Evolutionary conservation across 2,329 filamentous ascomycete genomes (phyloP).

Genomic region (Xylaria multiplex): DNA sequence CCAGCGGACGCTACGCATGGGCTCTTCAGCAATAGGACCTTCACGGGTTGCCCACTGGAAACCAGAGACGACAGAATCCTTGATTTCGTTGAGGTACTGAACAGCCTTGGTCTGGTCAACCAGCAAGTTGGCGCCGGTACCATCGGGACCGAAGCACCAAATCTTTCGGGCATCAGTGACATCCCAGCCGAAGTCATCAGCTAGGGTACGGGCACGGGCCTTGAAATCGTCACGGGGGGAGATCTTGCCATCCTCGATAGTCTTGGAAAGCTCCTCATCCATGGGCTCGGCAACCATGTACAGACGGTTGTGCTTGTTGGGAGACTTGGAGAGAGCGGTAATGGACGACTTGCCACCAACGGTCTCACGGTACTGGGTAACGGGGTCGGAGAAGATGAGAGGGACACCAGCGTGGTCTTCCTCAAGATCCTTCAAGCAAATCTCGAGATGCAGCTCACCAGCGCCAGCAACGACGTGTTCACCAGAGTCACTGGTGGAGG

Average conservation of each 20-base stretch:
- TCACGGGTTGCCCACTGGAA: slow-evolving; percentile 99
- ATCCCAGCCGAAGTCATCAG: slow-evolving; percentile 98
- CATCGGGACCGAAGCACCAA: slow-evolving; percentile 99
- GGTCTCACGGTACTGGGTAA: slow-evolving; percentile 98
- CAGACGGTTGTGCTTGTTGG: slow-evolving; percentile 99
- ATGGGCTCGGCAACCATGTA: slow-evolving; percentile 95
- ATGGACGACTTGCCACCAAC: slow-evolving; percentile 87
- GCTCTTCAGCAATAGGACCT: slow-evolving; percentile 97
- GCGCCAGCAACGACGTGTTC: slow-evolving; percentile 99
- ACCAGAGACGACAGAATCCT: slow-evolving; percentile 99
- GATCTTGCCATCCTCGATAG: slow-evolving; percentile 94
- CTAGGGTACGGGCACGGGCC: slow-evolving; percentile 92
- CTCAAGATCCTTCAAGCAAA: slow-evolving; percentile 99
- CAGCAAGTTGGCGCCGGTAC: slow-evolving; percentile 96
- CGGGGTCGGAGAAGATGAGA: slow-evolving; percentile 96
- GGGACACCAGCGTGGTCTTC: slow-evolving; percentile 99
- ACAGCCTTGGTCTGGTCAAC: slow-evolving; percentile 99
- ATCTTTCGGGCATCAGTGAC: slow-evolving; percentile 99
- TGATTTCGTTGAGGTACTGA: slow-evolving; percentile 99
- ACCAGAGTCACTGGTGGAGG: slow-evolving; percentile 87
- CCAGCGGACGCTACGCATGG: slow-evolving; percentile 96
- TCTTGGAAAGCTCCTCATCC: slow-evolving; percentile 87
- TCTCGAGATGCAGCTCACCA: slow-evolving; percentile 99
- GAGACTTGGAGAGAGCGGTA: slow-evolving; percentile 97
- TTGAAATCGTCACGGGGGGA: slow-evolving; percentile 98